phyloP scores from a whole-genome alignment of 495 filamentous ascomycete genomes.

The Hypoxylon cercidicola region DNA sequence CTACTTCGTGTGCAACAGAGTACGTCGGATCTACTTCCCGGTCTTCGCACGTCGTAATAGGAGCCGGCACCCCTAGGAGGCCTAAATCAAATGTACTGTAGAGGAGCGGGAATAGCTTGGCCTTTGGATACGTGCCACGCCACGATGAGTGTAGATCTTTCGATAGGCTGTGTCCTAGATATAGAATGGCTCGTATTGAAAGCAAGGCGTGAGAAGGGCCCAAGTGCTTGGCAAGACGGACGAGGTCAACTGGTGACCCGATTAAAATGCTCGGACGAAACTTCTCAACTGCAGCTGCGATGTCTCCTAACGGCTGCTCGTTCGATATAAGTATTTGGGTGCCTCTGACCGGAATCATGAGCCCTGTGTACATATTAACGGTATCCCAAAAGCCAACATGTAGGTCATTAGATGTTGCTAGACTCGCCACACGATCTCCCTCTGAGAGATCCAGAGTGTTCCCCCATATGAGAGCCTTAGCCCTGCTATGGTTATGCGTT shows the following conservation, averaged over 20 bases:
- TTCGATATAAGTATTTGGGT: constrained; percentile 17
- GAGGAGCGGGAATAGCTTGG: constrained; percentile 1
- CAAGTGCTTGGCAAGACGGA: constrained; percentile 6
- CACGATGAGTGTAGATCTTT: neutral
- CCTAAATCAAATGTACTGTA: constrained; percentile 14
- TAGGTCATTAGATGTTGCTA: constrained; percentile 13
- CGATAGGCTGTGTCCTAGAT: neutral
- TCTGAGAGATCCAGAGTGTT: neutral
- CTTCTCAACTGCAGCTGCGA: constrained; percentile 1
- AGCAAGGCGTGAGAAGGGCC: neutral
- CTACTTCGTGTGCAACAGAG: neutral
- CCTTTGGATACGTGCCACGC: constrained; percentile 10
- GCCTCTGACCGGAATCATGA: neutral
- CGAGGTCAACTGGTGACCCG: constrained; percentile 1
- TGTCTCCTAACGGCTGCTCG: constrained; percentile 1
- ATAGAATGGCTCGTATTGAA: constrained; percentile 3
- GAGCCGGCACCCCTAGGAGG: constrained; percentile 2
- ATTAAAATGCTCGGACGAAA: constrained; percentile 10
- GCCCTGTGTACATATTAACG: constrained; percentile 11
- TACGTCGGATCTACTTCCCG: constrained; percentile 10
- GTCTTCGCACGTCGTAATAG: neutral
- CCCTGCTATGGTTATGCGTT: neutral
- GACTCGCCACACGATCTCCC: constrained; percentile 4
- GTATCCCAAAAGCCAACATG: constrained; percentile 14
- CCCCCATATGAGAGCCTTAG: neutral